Conservation (phyloP, 225 moss, liverwort and hornwort genomes). For the Asterella californica region DNA sequence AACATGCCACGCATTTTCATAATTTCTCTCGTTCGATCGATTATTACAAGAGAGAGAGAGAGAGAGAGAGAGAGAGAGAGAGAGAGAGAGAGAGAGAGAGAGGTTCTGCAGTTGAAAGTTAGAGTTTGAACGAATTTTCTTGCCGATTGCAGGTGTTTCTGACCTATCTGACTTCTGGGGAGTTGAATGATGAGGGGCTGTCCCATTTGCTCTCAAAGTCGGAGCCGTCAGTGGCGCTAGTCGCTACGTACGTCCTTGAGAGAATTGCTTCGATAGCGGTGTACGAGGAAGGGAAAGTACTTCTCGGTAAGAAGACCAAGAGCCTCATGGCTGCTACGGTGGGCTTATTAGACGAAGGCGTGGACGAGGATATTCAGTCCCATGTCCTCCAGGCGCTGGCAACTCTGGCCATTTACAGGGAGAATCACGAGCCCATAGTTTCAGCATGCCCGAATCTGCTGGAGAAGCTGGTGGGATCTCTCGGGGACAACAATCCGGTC, state of each 20-base stretch:
- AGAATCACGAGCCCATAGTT: slow-evolving; percentile 13
- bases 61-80: too few species aligned
- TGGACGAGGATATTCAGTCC: not conserved
- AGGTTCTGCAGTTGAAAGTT: not conserved
- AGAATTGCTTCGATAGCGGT: slow-evolving; percentile 12
- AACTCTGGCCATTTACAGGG: slow-evolving; percentile 12
- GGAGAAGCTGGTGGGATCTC: slow-evolving; percentile 13
- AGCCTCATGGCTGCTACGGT: slow-evolving; percentile 3
- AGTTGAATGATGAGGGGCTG: slow-evolving; percentile 18
- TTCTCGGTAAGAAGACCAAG: slow-evolving; percentile 9
- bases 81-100: not conserved
- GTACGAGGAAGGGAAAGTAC: slow-evolving; percentile 7
- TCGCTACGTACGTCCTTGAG: slow-evolving; percentile 9
- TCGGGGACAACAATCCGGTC: not conserved
- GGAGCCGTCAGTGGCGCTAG: not conserved
- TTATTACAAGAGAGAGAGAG: too few species aligned
- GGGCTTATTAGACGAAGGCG: not conserved
- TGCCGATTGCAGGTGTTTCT: slow-evolving; percentile 11
- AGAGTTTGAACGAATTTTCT: not conserved
- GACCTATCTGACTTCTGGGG: slow-evolving; percentile 11
- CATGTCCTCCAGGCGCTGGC: slow-evolving; percentile 7
- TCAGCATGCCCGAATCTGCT: slow-evolving; percentile 5
- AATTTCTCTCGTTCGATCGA: too few species aligned
- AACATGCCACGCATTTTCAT: not conserved
- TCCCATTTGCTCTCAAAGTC: slow-evolving; percentile 15